These are phyloP conservation scores for Silybum marianum DNA, from an alignment of 129 eudicot species.

Conservation along the genomic window DNA sequence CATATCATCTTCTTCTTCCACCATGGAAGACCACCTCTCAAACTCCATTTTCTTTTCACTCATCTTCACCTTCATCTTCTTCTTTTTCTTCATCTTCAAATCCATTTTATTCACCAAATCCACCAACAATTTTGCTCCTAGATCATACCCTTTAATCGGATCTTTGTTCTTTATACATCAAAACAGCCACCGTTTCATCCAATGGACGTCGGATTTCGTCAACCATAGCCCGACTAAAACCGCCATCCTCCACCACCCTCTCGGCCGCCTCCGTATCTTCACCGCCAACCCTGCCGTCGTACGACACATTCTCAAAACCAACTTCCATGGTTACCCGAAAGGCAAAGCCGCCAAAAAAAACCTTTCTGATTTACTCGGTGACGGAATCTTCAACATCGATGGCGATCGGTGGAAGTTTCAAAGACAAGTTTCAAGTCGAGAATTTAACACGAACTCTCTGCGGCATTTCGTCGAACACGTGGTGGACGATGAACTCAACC, in stretches of 20 bases:
- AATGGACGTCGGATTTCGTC: slow-evolving; percentile 50
- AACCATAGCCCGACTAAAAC: slow-evolving; percentile 34
- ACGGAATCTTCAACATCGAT: slow-evolving; percentile 67
- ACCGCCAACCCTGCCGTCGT: slow-evolving; percentile 67
- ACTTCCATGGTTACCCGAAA: slow-evolving; percentile 47
- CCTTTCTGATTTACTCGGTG: slow-evolving; percentile 57
- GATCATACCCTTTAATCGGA: slow-evolving; percentile 58
- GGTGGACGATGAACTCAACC: slow-evolving; percentile 60
- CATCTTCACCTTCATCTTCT: no score
- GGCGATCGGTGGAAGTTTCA: slow-evolving; percentile 71
- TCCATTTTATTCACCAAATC: slow-evolving; percentile 14
- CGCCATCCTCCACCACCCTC: slow-evolving; percentile 46
- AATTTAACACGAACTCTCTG: slow-evolving; percentile 70
- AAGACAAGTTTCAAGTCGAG: slow-evolving; percentile 60
- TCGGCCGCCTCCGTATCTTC: slow-evolving; percentile 48
- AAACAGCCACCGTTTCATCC: slow-evolving; percentile 39
- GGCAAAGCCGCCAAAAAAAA: slow-evolving; percentile 12
- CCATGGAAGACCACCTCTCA: slow-evolving; percentile 43
- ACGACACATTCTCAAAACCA: slow-evolving; percentile 57
- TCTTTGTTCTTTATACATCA: slow-evolving; percentile 36
- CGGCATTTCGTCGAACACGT: slow-evolving; percentile 53
- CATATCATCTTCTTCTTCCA: not conserved
- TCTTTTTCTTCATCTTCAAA: slow-evolving; percentile 7
- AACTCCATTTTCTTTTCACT: slow-evolving; percentile 24
- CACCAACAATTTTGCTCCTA: not conserved